Base-by-base conservation (phyloP, 306 rosid genomes). In the Inga leiocalycina region DNA sequence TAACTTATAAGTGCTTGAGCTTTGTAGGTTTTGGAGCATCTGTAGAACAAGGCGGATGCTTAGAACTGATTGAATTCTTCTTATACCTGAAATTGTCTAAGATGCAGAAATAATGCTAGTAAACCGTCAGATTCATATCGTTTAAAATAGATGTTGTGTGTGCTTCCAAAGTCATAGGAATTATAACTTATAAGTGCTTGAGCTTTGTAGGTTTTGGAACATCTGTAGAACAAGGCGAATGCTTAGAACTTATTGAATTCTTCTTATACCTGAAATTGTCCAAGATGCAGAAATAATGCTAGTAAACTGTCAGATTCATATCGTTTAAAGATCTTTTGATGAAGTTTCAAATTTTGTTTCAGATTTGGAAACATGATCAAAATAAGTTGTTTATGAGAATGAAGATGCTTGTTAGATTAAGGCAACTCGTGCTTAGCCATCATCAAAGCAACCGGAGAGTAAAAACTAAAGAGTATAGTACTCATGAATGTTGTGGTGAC, bases 1-100 rank as follows among this genome's bases (percentile, higher is more conserved):
- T 62, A 62, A 4, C 19, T 24, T 62, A 24, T 12, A 62, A 4
- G 68, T 24, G 37, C 37, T 27, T 10, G 66, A 59, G 34, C 15
- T 3, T 22, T 22, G 66, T 59, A 22, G 66, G 66, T 59, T 56
- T 7, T 22, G 34, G 15, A 22, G n/a, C 34, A 59, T 59, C 32
- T 59, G 15, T 59, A 10, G 14, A 59, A 62, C 39, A 71, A 11
- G 72, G 72, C 8, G 34, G 77, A 65, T 86, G 69, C 71, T 72
- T 76, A 20, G 68, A 20, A 77, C 20, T 16, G 68, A 51, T 71
- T 52, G 74, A 79, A 41, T 66, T 41, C 10, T 15, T 45, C 75
- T 68, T 67, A 12, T 10, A 12, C 68, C 7, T 12, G 37, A 62
- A 22, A 62, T 6, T 24, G 37, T 27, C 37, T 62, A 24, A 24